Evolutionary conservation across 78 protist species (phyloP), one percentile per base, ranked within the genome.

Genomic region (Paulinella micropora): DNA sequence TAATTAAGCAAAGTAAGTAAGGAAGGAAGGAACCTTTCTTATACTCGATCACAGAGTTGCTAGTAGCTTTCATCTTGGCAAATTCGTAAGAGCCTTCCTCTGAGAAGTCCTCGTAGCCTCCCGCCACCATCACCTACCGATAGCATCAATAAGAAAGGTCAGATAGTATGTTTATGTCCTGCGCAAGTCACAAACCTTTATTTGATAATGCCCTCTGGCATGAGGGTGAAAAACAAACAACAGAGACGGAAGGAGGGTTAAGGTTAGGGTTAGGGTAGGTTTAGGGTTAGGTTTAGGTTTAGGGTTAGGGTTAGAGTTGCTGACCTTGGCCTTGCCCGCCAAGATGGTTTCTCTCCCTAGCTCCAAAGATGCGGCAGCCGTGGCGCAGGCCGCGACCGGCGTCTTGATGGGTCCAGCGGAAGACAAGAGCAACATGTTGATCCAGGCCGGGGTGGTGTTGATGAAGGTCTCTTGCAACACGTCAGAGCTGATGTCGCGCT

Each of bases 341-440:
- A 88, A 39, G 51, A 93, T 91, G 34, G 91, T 89, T 26, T 89
- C 93, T 34, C 64, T 69, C 28, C 89, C 93, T 34, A 93, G 79
- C 83, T 93, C 95, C 2, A 93, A 91, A 0, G 91, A 87, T 86
- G 89, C 92, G 28, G 86, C 95, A 26, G 95, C 95, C 1, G 95
- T 93, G 35, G 95, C 95, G 82, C 95, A 93, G 1, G 95, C 95
- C 35, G 92, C 95, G 35, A 93, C 95, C 1, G 95, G 93, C 15
- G 95, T 90, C 82, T 91, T 93, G 86, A 93, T 90, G 2, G 95
- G 95, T 35, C 95, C 95, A 2, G 89, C 39, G 4, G 91, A 2
- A 9, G 86, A 37, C 39, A 93, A 89, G n/a, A 93, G 83, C 83
- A 93, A 89, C 92, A 93, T 34, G 91, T 93, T 93, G 51, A 93